These are phyloP conservation scores for Globisporangium nunn DNA, from an alignment of 352 stramenopile species.

Conservation along the genomic window DNA sequence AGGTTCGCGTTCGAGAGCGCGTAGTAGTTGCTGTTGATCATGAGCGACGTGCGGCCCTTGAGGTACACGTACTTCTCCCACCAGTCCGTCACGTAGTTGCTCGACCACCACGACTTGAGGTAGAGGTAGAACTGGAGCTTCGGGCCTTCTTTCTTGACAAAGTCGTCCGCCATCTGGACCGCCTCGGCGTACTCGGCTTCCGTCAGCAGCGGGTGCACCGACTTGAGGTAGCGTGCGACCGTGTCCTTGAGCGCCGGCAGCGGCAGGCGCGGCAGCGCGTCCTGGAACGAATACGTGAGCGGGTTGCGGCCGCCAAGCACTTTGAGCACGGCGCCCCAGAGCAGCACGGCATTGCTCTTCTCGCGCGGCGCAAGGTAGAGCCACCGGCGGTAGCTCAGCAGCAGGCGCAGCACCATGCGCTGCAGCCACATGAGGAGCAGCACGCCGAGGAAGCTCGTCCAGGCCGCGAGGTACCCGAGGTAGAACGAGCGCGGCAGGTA, in stretches of 20 bases:
- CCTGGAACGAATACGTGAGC: constrained; percentile 90
- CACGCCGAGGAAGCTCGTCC: constrained; percentile 71
- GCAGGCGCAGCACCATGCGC: constrained; percentile 66
- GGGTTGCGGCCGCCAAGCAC: constrained; percentile 72
- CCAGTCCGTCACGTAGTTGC: constrained; percentile 89
- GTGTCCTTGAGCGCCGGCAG: constrained; percentile 92
- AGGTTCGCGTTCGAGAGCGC: constrained; percentile 62
- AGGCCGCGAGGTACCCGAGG: constrained; percentile 79
- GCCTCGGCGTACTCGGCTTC: constrained; percentile 85
- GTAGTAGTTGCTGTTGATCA: constrained; percentile 93
- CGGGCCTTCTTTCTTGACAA: constrained; percentile 82
- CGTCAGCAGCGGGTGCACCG: constrained; percentile 86
- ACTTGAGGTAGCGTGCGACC: constrained; percentile 88
- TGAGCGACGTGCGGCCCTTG: constrained; percentile 80
- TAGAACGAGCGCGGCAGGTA: constrained; percentile 65
- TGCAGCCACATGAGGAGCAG: constrained; percentile 83
- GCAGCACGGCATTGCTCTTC: constrained; percentile 55
- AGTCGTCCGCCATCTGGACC: constrained; percentile 78
- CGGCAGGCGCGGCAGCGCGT: constrained; percentile 87
- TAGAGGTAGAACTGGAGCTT: constrained; percentile 90
- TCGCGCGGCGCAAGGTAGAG: constrained; percentile 72
- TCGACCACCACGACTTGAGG: constrained; percentile 86
- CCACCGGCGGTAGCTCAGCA: constrained; percentile 87
- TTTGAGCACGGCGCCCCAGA: constrained; percentile 79
- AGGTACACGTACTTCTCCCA: constrained; percentile 90